These are phyloP conservation scores for Alternaria viburni DNA, from an alignment of 2,329 filamentous ascomycete genomes.

Conservation along the genomic window DNA sequence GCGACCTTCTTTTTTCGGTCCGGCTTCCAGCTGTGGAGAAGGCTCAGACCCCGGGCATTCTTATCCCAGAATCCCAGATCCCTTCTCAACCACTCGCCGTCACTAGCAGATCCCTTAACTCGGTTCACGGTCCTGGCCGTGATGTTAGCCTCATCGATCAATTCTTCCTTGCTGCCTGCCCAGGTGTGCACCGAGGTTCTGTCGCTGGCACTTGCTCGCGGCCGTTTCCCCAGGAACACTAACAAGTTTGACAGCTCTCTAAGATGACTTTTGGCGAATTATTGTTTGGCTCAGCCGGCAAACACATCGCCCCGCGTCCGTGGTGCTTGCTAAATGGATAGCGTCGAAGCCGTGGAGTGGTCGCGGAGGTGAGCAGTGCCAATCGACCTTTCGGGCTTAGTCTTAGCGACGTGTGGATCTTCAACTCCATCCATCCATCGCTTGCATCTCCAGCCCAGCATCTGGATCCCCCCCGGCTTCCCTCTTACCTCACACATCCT, in stretches of 20 bases:
- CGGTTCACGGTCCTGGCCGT: conserved; percentile 9
- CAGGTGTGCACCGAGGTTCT: neutral
- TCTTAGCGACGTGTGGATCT: conserved; percentile 12
- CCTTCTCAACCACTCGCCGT: conserved; percentile 1
- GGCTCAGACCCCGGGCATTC: conserved; percentile 5
- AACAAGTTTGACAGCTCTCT: conserved; percentile 1
- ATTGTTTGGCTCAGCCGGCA: conserved; percentile 8
- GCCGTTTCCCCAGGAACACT: neutral
- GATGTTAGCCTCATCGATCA: neutral
- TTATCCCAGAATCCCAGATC: conserved; percentile 7
- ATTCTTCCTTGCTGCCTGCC: neutral
- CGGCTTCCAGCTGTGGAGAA: conserved; percentile 14
- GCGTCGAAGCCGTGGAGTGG: conserved; percentile 21
- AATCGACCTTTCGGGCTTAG: conserved; percentile 16
- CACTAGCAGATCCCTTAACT: conserved; percentile 7
- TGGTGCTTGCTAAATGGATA: conserved; percentile 7
- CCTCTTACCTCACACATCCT: conserved; percentile 14
- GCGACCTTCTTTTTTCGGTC: conserved; percentile 11
- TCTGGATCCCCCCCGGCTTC: conserved; percentile 13
- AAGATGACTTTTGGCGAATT: neutral
- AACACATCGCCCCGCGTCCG: conserved; percentile 17
- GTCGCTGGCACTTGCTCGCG: neutral
- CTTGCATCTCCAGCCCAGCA: conserved; percentile 18
- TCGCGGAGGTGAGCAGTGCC: conserved; percentile 16
- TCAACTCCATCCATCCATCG: conserved; percentile 11